Evolutionary conservation across 345 rosid genomes (phyloP).

Genomic region (Hevea brasiliensis): DNA sequence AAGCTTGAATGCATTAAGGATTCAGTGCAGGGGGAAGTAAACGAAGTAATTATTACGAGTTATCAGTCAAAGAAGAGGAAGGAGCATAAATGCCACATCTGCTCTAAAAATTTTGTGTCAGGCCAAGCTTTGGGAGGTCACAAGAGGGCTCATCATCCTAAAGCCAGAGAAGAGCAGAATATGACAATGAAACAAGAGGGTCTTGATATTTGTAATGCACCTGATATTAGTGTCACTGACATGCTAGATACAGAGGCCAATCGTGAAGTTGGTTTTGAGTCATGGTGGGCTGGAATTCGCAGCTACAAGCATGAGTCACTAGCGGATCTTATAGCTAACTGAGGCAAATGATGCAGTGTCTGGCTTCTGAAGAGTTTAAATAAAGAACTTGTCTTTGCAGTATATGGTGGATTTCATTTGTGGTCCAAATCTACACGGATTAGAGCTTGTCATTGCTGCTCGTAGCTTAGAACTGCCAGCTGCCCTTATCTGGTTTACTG

Average conservation of each 20-base stretch:
- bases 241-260: conserved; percentile 13
- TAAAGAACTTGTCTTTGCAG: too few species aligned
- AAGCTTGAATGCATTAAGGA: conserved; percentile 20
- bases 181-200: conserved; percentile 14
- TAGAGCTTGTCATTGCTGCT: neutral
- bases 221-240: conserved; percentile 23
- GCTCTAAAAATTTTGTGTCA: conserved; percentile 39
- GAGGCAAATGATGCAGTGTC: neutral
- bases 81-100: conserved; percentile 39
- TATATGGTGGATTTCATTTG: conserved; percentile 2
- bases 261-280: conserved; percentile 21
- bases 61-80: conserved; percentile 22
- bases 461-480: neutral
- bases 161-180: conserved; percentile 19
- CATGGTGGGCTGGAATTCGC: conserved; percentile 22
- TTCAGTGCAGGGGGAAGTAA: conserved; percentile 20
- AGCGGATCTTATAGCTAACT: conserved; percentile 32
- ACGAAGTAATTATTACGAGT: conserved; percentile 16
- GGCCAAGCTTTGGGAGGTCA: conserved; percentile 40
- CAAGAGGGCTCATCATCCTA: conserved; percentile 38
- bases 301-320: conserved; percentile 28
- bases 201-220: conserved; percentile 13
- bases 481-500: neutral
- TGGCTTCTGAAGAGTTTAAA: conserved; percentile 2
- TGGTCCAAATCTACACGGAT: neutral